A percentile compares a stretch with the other conserved stretches of the same genome.
phyloP scores from a whole-genome alignment of 768 basidiomycete species.

The Phaeotremella fagi region DNA sequence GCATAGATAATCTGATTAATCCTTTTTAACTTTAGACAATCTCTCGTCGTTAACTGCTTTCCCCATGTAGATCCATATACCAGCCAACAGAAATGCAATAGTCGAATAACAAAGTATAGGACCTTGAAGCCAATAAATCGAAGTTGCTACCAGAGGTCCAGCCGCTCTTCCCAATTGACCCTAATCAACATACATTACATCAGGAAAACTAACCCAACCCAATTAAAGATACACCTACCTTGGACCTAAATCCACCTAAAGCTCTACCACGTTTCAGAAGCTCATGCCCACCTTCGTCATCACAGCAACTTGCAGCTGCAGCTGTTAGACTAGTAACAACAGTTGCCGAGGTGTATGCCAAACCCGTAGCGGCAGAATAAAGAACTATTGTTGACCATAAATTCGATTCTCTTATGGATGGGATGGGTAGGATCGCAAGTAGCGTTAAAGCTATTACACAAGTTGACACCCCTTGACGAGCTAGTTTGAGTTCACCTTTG shows the following conservation, averaged over 20 bases:
- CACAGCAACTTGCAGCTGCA: constrained; percentile 83
- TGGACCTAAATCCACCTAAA: constrained; percentile 75
- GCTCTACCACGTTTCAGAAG: constrained; percentile 77
- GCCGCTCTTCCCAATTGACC: constrained; percentile 91
- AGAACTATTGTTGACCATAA: constrained; percentile 47
- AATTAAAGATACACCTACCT: constrained; percentile 12
- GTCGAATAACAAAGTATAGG: constrained; percentile 43
- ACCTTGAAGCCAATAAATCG: constrained; percentile 45
- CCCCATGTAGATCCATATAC: constrained; percentile 13
- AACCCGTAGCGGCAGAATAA: constrained; percentile 66
- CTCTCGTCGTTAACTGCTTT: constrained; percentile 15
- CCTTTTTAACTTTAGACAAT: neutral
- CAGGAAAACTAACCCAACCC: neutral
- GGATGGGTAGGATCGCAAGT: constrained; percentile 66
- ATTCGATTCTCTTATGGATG: constrained; percentile 54
- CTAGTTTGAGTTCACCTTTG: constrained; percentile 77
- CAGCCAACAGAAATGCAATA: constrained; percentile 20
- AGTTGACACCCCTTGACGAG: constrained; percentile 68
- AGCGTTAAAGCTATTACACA: constrained; percentile 68
- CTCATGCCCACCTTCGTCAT: constrained; percentile 64
- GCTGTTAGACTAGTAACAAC: constrained; percentile 92
- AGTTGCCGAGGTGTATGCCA: constrained; percentile 92
- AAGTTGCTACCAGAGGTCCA: constrained; percentile 77
- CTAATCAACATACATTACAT: constrained; percentile 43
- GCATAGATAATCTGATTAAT: too few relatives aligned